These are phyloP conservation scores for Phallus indusiatus DNA, from an alignment of 768 basidiomycete genomes.

Conservation along the genomic window DNA sequence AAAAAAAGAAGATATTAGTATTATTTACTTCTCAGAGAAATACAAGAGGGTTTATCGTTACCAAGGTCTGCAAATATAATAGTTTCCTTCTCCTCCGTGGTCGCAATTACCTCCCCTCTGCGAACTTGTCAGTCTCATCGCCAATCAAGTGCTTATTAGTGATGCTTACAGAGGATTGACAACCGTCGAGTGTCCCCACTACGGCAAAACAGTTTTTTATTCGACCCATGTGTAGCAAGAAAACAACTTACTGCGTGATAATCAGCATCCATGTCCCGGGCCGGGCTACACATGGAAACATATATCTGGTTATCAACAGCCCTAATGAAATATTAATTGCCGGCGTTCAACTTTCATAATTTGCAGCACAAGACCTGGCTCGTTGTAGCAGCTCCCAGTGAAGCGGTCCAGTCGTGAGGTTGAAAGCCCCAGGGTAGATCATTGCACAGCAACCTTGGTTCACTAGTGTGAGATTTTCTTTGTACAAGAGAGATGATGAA, in stretches of 20 bases:
- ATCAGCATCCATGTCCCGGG: slow-evolving; percentile 66
- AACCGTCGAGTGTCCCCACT: slow-evolving; percentile 89
- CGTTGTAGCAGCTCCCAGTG: slow-evolving; percentile 93
- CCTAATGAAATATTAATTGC: slow-evolving; percentile 30
- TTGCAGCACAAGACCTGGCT: slow-evolving; percentile 52
- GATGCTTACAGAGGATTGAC: slow-evolving; percentile 76
- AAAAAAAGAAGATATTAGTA: not conserved
- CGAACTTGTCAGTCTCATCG: too few species aligned
- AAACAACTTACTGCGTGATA: slow-evolving; percentile 73
- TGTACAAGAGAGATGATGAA: too few species aligned
- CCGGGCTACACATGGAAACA: slow-evolving; percentile 93
- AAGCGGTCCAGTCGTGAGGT: slow-evolving; percentile 86
- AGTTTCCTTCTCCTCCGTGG: slow-evolving; percentile 68
- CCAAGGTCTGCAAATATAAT: slow-evolving; percentile 79
- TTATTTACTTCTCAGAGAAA: not conserved
- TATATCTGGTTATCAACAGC: slow-evolving; percentile 97
- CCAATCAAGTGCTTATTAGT: too few species aligned
- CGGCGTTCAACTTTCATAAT: not conserved
- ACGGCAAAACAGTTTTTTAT: not conserved
- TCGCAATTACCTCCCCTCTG: slow-evolving; percentile 66
- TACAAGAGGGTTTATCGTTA: slow-evolving; percentile 22
- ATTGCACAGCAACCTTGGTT: slow-evolving; percentile 73
- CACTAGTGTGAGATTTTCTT: too few species aligned
- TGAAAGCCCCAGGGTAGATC: slow-evolving; percentile 94
- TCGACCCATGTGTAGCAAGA: not conserved